Base-by-base conservation (phyloP, 169 alveolate genomes). In the Babesia divergens region DNA sequence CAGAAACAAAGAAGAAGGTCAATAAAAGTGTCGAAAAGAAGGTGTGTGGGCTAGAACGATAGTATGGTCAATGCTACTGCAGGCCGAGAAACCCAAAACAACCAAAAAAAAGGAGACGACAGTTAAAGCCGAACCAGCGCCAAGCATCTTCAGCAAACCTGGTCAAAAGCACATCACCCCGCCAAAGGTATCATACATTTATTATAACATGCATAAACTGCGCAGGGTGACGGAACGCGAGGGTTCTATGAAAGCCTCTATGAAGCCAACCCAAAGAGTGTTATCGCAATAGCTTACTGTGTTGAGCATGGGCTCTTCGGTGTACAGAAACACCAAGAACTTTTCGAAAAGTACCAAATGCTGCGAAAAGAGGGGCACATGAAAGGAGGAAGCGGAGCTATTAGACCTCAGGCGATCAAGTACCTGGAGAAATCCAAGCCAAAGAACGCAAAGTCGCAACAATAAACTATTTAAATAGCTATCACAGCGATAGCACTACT, bases 121-220 rank as follows among this genome's bases (percentile, higher is more conserved):
- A 8, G 71, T 62, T 29, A 77, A 77, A 52, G 18, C 66, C 22
- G 86, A 77, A 20, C 44, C 55, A 0, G 74, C 40, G n/a, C 59
- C 74, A 14, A 7, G 68, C 0, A 6, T 28, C 18, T 77, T 77
- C 59, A 47, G 62, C 53, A 77, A 77, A 32, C 55, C 34, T 9
- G 97, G 97, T 0, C 97, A 93, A 62, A 93, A 91, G 42, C 81
- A 74, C 84, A 90, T 93, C 54, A 91, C 97, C 2, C 97, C 97
- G 22, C 97, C 97, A 2, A 91, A 90, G 47, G 92, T 83, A 56
- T 20, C 83, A 35, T 8, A 5, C 16, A 11, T 1, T 26, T 37
- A 29, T 2, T 29, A 22, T 31, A 4, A 29, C 38, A 29, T 44
- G 31, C 37, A 11, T 22, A 1, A 7, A 18, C 43, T 14, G 11